Conservation (phyloP, 306 rosid species). For the Quercus mongolica region DNA sequence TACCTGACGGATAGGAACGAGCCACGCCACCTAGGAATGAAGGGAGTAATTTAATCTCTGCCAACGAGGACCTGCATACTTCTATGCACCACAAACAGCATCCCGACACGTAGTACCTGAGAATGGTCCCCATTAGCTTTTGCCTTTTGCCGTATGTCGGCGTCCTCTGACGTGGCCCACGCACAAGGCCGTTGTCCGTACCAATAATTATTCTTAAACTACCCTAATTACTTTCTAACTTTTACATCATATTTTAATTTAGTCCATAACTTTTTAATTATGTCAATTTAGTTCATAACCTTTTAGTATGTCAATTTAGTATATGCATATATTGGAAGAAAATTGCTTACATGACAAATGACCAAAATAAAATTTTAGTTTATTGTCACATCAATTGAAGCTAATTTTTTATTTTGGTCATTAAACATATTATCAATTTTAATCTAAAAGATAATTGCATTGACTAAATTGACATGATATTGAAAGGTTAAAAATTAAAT, state of each 20-base stretch:
- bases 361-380: too few relatives aligned
- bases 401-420: too few relatives aligned
- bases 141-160: constrained; percentile 18
- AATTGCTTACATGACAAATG: too few relatives aligned
- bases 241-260: too few relatives aligned
- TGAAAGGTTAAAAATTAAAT: accelerated
- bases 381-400: too few relatives aligned
- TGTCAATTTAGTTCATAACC: accelerated
- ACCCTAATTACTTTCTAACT: too few relatives aligned
- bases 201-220: too few relatives aligned
- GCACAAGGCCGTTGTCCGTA: background rate
- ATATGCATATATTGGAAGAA: accelerated
- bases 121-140: constrained; percentile 9
- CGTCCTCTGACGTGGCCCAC: constrained; percentile 26
- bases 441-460: too few relatives aligned
- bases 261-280: too few relatives aligned
- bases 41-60: background rate
- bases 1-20: constrained; percentile 1
- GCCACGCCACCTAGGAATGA: constrained; percentile 8
- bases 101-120: background rate
- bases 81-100: background rate
- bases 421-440: too few relatives aligned
- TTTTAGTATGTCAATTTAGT: too few relatives aligned
- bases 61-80: constrained; percentile 14
- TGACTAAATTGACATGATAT: too few relatives aligned